phyloP scores from a whole-genome alignment of 2,329 filamentous ascomycete genomes.

The Arthroderma sp. region DNA sequence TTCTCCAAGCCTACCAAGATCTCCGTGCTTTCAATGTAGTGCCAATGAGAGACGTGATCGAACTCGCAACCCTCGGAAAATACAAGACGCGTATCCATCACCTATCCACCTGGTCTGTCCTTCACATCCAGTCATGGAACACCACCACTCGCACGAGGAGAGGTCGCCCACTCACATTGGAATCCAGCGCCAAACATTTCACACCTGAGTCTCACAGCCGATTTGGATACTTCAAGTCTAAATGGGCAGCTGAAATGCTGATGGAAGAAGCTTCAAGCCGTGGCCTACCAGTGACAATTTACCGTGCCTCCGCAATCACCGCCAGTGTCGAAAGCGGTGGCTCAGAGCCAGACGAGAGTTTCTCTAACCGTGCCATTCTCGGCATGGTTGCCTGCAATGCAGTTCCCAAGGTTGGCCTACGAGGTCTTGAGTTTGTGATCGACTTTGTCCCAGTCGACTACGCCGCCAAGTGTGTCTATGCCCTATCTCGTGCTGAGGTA shows the following conservation, averaged over 20 bases:
- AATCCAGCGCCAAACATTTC: slow-evolving; percentile 4
- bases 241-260: slow-evolving; percentile 6
- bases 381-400: slow-evolving; percentile 4
- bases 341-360: slow-evolving; percentile 4
- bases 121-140: slow-evolving; percentile 5
- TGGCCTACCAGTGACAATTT: slow-evolving; percentile 4
- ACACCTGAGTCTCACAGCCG: slow-evolving; percentile 1
- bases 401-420: slow-evolving; percentile 4
- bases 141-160: slow-evolving; percentile 1
- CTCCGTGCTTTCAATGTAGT: slow-evolving; percentile 3
- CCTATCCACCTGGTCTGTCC: slow-evolving; percentile 5
- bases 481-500: background rate
- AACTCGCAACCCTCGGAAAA: slow-evolving; percentile 2
- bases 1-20: slow-evolving; percentile 6
- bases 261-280: slow-evolving; percentile 5
- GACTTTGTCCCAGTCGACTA: slow-evolving; percentile 8
- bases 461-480: slow-evolving; percentile 2
- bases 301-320: slow-evolving; percentile 6
- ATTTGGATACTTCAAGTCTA: slow-evolving; percentile 7
- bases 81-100: slow-evolving; percentile 5
- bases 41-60: slow-evolving; percentile 2
- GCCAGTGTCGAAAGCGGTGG: slow-evolving; percentile 1
- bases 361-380: slow-evolving; percentile 5
- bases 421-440: slow-evolving; percentile 3
- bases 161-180: slow-evolving; percentile 3